Conservation (phyloP, 2,329 filamentous ascomycete species). For the Verticillium klebahnii region DNA sequence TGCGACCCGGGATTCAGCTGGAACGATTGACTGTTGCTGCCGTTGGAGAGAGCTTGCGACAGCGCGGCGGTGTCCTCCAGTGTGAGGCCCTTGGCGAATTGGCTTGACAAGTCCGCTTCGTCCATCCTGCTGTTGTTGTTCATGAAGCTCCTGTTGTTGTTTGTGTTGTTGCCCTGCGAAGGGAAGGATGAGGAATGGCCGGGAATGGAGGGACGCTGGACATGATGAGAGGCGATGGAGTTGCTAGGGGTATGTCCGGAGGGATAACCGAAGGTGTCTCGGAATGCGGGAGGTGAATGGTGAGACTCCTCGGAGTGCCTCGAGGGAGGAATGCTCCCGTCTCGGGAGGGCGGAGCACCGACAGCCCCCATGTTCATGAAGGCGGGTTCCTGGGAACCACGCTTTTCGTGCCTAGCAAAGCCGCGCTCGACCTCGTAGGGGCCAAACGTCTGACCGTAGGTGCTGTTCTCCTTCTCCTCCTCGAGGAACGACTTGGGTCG, state of each 20-base stretch:
- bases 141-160: slow-evolving; percentile 23
- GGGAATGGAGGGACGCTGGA: slow-evolving; percentile 35
- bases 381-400: slow-evolving; percentile 29
- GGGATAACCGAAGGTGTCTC: slow-evolving; percentile 22
- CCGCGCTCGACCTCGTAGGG: slow-evolving; percentile 3
- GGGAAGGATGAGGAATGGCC: slow-evolving; percentile 42
- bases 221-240: slow-evolving; percentile 34
- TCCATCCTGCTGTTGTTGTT: slow-evolving; percentile 32
- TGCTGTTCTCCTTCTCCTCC: slow-evolving; percentile 29
- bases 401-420: slow-evolving; percentile 22
- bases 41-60: slow-evolving; percentile 10
- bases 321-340: slow-evolving; percentile 51
- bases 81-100: slow-evolving; percentile 25
- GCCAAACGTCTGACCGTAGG: slow-evolving; percentile 15
- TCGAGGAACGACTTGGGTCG: slow-evolving; percentile 29
- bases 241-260: slow-evolving; percentile 35
- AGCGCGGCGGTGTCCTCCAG: slow-evolving; percentile 24
- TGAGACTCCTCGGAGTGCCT: slow-evolving; percentile 44
- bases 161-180: slow-evolving; percentile 29
- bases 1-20: slow-evolving; percentile 43
- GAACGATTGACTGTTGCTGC: slow-evolving; percentile 28
- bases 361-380: slow-evolving; percentile 40
- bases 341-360: slow-evolving; percentile 36
- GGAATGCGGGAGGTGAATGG: slow-evolving; percentile 22
- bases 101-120: slow-evolving; percentile 28